Evolutionary conservation across 352 stramenopile genomes (phyloP).

Genomic region (Phytopythium mirpurense): DNA sequence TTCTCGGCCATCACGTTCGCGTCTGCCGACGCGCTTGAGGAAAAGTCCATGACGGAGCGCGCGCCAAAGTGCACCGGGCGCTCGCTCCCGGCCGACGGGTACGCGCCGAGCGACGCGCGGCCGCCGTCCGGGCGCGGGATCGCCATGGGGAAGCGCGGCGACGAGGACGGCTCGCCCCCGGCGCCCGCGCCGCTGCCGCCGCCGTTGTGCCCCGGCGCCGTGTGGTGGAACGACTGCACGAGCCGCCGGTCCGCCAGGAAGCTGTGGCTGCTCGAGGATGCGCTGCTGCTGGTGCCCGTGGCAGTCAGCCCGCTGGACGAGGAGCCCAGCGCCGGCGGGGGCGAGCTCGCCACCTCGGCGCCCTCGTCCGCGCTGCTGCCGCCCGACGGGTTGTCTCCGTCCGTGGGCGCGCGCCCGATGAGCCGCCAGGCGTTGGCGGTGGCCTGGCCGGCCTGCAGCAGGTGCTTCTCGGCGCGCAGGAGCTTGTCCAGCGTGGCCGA

Average conservation of each 20-base stretch:
- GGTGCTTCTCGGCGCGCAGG: constrained; percentile 72
- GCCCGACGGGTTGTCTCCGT: constrained; percentile 14
- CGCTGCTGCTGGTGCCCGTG: constrained; percentile 12
- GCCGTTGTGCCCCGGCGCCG: constrained; percentile 3
- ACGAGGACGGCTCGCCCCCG: constrained; percentile 13
- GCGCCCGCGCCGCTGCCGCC: constrained; percentile 1
- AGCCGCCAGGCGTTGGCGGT: constrained; percentile 81
- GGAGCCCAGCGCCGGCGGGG: not conserved
- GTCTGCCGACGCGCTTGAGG: constrained; percentile 6
- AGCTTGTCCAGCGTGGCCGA: constrained; percentile 78
- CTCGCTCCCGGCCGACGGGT: constrained; percentile 22
- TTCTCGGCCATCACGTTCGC: constrained; percentile 56
- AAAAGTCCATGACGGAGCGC: constrained; percentile 23
- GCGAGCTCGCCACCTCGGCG: constrained; percentile 16
- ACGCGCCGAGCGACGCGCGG: constrained; percentile 38
- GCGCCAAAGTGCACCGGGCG: constrained; percentile 23
- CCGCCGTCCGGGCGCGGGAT: constrained; percentile 43
- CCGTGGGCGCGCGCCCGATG: constrained; percentile 43
- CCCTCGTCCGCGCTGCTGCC: constrained; percentile 5
- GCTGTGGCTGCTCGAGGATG: not conserved
- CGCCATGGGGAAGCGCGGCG: constrained; percentile 54
- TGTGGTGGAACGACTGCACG: constrained; percentile 14
- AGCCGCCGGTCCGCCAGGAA: constrained; percentile 2
- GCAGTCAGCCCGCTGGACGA: no score
- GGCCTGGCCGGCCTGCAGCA: constrained; percentile 74